Conservation (phyloP, 2,329 filamentous ascomycete species). For the Alternaria conjuncta region DNA sequence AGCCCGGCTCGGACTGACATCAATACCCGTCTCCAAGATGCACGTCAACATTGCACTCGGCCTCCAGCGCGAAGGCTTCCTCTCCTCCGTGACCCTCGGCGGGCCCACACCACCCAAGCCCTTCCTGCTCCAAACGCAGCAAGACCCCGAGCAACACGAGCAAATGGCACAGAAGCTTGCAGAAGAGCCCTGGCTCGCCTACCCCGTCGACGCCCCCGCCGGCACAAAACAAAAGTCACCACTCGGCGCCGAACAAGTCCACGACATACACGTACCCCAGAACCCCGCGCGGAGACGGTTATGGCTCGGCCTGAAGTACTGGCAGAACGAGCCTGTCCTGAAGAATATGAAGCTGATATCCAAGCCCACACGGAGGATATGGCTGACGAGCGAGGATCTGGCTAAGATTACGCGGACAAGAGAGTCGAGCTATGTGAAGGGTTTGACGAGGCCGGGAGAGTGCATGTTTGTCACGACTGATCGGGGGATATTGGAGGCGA, state of each 20-base stretch:
- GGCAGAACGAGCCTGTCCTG: constrained; percentile 80
- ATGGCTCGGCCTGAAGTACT: constrained; percentile 93
- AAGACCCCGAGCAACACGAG: constrained; percentile 35
- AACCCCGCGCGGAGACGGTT: constrained; percentile 78
- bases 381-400: constrained; percentile 67
- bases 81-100: constrained; percentile 78
- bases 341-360: constrained; percentile 69
- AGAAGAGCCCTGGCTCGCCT: constrained; percentile 52
- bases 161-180: constrained; percentile 40
- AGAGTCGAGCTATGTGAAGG: constrained; percentile 70
- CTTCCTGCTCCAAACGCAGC: constrained; percentile 41
- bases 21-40: constrained; percentile 78
- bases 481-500: constrained; percentile 76
- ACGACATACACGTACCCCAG: constrained; percentile 39
- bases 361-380: constrained; percentile 76
- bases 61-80: constrained; percentile 81
- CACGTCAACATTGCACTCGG: constrained; percentile 78
- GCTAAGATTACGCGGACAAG: constrained; percentile 72
- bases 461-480: constrained; percentile 81
- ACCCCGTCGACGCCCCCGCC: constrained; percentile 17
- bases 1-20: constrained; percentile 84
- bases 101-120: constrained; percentile 62
- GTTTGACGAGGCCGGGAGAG: constrained; percentile 78
- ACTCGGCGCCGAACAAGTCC: constrained; percentile 27
- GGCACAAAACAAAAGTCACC: constrained; percentile 9